Conservation (phyloP, 2,329 filamentous ascomycete species). For the Cercospora zeina region DNA sequence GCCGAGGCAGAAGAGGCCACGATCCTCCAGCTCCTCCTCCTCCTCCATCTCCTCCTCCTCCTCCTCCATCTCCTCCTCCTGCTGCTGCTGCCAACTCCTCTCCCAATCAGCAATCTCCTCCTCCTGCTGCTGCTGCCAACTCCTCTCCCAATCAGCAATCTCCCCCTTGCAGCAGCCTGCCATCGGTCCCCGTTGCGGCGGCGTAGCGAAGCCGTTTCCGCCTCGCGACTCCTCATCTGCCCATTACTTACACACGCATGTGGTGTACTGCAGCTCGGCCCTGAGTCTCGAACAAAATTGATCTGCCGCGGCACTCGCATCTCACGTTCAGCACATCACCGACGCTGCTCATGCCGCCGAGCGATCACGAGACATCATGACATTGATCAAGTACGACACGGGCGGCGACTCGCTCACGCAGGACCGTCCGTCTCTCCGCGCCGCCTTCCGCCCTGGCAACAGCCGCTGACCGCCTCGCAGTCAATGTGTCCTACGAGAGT, state of each 20-base stretch:
- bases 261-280: not conserved
- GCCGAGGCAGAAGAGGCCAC: not conserved
- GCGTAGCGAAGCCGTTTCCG: constrained; percentile 4
- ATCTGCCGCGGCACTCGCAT: not conserved
- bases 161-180: not conserved
- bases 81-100: not conserved
- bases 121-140: not conserved
- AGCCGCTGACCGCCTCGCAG: constrained; percentile 29
- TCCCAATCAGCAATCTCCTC: not conserved
- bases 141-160: not conserved
- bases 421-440: constrained; percentile 46
- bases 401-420: constrained; percentile 67
- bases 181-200: not conserved
- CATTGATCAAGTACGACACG: constrained; percentile 38
- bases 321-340: not conserved
- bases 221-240: constrained; percentile 3
- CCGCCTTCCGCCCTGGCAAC: not conserved
- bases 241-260: not conserved
- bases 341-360: not conserved
- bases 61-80: not conserved
- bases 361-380: not conserved
- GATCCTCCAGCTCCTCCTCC: not conserved
- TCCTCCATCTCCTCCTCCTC: not conserved
- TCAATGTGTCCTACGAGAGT: constrained; percentile 84
- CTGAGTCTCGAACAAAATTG: not conserved